Evolutionary conservation across 176 grass and related monocot genomes (phyloP).

Genomic region (Zoysia japonica): DNA sequence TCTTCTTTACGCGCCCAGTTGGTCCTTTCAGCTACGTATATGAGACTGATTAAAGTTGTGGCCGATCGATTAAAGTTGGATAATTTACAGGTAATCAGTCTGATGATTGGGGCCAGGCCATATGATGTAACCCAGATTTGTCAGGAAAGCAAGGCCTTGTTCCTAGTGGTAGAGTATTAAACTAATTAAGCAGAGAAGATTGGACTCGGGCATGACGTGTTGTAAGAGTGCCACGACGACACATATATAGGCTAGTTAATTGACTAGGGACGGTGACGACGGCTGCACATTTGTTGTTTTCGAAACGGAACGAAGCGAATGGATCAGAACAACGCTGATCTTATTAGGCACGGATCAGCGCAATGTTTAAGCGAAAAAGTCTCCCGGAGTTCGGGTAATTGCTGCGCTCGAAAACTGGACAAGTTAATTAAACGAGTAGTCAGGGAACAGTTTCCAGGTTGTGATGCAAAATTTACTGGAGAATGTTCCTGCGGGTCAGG

Average conservation of each 20-base stretch:
- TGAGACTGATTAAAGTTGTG: not conserved
- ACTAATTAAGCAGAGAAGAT: slow-evolving; percentile 30
- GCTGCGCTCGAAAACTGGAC: slow-evolving; percentile 10
- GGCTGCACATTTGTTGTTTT: slow-evolving; percentile 33
- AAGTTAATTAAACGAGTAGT: not conserved
- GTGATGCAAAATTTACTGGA: not conserved
- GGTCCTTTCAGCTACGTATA: slow-evolving; percentile 31
- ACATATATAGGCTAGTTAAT: slow-evolving; percentile 17
- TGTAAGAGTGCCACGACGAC: slow-evolving; percentile 16
- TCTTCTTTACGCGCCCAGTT: slow-evolving; percentile 32
- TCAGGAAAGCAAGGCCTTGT: slow-evolving; percentile 29
- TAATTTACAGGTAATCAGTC: slow-evolving; percentile 23
- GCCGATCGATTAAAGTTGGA: not conserved
- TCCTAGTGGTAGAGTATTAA: slow-evolving; percentile 14
- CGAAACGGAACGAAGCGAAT: not conserved
- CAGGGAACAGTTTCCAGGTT: not conserved
- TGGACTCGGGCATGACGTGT: not conserved
- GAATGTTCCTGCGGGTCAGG: not conserved
- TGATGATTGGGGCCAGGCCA: slow-evolving; percentile 37
- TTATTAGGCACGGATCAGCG: not conserved
- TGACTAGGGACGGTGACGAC: not conserved
- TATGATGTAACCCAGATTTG: slow-evolving; percentile 13
- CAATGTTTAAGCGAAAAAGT: slow-evolving; percentile 17
- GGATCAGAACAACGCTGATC: not conserved
- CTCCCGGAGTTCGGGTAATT: not conserved